Evolutionary conservation across 1,139 yeast species (phyloP).

Genomic region (Cylindricascospora bacillispora): DNA sequence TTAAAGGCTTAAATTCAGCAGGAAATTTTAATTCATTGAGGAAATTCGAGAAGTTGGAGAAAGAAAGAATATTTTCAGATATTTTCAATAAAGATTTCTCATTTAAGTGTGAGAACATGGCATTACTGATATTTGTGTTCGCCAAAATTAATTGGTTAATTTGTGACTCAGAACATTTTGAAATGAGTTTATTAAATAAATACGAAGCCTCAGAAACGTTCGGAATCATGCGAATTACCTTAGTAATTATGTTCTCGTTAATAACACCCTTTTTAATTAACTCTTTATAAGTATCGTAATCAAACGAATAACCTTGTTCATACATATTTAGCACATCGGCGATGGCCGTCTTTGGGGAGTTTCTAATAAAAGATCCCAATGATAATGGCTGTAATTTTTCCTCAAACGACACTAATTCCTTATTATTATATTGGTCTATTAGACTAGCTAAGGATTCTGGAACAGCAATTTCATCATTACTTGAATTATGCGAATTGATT

Average conservation of each 20-base stretch:
- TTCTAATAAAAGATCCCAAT: constrained; percentile 18
- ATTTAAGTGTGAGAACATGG: constrained; percentile 14
- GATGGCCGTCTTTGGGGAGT: constrained; percentile 15
- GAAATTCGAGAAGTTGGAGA: constrained; percentile 8
- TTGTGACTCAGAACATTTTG: constrained; percentile 7
- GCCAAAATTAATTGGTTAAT: constrained; percentile 9
- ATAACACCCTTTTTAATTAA: constrained; percentile 12
- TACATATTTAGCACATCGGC: constrained; percentile 17
- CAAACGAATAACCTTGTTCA: constrained; percentile 21
- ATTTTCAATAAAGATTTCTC: constrained; percentile 12
- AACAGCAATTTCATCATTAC: background rate
- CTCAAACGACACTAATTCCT: constrained; percentile 4
- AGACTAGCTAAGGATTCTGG: background rate
- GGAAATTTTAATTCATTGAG: constrained; percentile 18
- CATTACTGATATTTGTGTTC: constrained; percentile 9
- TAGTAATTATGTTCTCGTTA: constrained; percentile 7
- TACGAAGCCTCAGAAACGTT: constrained; percentile 9
- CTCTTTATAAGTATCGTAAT: constrained; percentile 22
- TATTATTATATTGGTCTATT: background rate
- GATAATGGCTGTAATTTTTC: constrained; percentile 23
- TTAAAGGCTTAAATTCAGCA: constrained; percentile 16
- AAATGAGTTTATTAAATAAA: constrained; percentile 14
- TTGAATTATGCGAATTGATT: constrained; percentile 12
- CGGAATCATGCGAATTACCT: background rate
- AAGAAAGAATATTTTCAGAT: constrained; percentile 7